Evolutionary conservation across 129 eudicot genomes (phyloP).

Genomic region (Centrapalus pauciflorus): DNA sequence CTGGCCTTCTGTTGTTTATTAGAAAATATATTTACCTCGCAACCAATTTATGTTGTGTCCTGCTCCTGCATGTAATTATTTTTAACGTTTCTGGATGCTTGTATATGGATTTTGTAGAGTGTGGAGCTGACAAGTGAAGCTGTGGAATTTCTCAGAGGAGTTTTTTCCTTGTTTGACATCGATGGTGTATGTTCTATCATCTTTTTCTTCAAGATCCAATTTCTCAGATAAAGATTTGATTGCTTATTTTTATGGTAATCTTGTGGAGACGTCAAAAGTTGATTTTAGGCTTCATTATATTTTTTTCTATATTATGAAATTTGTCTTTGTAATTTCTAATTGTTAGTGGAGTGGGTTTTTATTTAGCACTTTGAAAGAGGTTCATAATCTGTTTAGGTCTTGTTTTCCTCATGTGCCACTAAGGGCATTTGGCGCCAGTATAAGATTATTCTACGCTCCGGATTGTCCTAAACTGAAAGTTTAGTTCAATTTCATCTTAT

Average conservation of each 20-base stretch:
- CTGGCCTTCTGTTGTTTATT: neutral
- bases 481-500: neutral
- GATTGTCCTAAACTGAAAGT: neutral
- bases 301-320: neutral
- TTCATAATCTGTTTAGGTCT: neutral
- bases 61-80: neutral
- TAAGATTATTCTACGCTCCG: neutral
- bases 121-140: conserved; percentile 96
- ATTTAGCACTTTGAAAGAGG: neutral
- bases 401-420: neutral
- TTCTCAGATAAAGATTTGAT: neutral
- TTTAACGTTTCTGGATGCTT: conserved; percentile 9
- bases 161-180: conserved; percentile 58
- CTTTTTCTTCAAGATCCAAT: conserved; percentile 1
- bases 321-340: neutral
- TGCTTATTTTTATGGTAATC: neutral
- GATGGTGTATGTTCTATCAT: conserved; percentile 60
- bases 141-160: conserved; percentile 62
- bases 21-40: neutral
- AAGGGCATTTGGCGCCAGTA: neutral
- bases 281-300: neutral
- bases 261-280: neutral
- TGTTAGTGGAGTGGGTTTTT: neutral
- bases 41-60: neutral
- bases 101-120: conserved; percentile 47